Conservation (phyloP, 306 rosid species). For the Casuarina cunninghamiana region DNA sequence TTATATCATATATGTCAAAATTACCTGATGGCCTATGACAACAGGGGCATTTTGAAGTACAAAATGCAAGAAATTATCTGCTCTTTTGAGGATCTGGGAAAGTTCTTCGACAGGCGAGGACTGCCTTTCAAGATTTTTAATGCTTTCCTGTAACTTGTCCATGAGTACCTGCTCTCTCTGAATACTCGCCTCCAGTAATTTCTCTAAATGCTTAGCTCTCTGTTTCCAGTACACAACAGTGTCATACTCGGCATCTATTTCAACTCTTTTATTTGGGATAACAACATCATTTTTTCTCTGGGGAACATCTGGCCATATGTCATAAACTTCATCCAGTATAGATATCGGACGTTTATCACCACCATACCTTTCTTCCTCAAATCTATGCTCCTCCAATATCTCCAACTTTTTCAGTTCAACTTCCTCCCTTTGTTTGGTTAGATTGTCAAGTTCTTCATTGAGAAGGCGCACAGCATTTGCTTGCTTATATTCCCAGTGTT, state of each 20-base stretch:
- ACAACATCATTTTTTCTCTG: slow-evolving; percentile 55
- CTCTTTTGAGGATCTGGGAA: slow-evolving; percentile 81
- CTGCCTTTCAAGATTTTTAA: slow-evolving; percentile 66
- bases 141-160: slow-evolving; percentile 73
- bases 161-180: slow-evolving; percentile 68
- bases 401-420: slow-evolving; percentile 87
- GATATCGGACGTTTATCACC: slow-evolving; percentile 85
- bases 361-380: slow-evolving; percentile 69
- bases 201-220: slow-evolving; percentile 59
- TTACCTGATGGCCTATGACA: slow-evolving; percentile 98
- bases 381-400: slow-evolving; percentile 72
- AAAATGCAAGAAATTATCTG: slow-evolving; percentile 88
- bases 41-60: slow-evolving; percentile 98
- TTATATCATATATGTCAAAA: neutral
- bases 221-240: slow-evolving; percentile 84
- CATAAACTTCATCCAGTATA: slow-evolving; percentile 76
- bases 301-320: slow-evolving; percentile 76
- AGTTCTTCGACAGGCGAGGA: slow-evolving; percentile 89
- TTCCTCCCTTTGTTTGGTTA: slow-evolving; percentile 70
- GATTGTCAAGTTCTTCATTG: slow-evolving; percentile 77
- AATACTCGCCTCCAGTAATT: slow-evolving; percentile 64
- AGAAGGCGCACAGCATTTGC: slow-evolving; percentile 88
- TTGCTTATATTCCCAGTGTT: slow-evolving; percentile 91
- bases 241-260: slow-evolving; percentile 77
- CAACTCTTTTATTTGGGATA: slow-evolving; percentile 69